Evolutionary conservation across 2,329 filamentous ascomycete species (phyloP), one percentile per base, ranked within the genome.

Genomic region (Zasmidium citrigriseum): DNA sequence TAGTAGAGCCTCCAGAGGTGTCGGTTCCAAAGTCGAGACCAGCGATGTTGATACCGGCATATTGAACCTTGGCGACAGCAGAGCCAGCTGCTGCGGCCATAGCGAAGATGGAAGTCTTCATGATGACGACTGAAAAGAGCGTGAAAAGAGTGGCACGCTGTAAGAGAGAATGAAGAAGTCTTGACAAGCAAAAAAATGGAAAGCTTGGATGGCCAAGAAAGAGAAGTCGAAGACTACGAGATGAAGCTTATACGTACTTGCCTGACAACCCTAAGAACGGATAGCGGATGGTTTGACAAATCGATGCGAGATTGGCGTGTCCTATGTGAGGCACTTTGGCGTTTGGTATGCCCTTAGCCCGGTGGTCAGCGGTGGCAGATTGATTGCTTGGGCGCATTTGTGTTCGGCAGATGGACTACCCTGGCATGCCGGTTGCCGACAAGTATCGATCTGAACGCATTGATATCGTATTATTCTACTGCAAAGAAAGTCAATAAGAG

Each of bases 1-100:
- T 54, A 20, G 68, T 69, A 67, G 77, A 78, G 24, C 65, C 74
- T 18, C 78, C 78, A 62, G 75, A 71, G 3, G 75, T 80, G 12
- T 62, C 24, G 4, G 53, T 55, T 16, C 71, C 71, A 48, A 73
- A 73, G 54, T 73, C 72, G 48, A 72, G 69, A 23, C 72, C 71
- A 11, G 66, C 64, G 51, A 72, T 71, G 63, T 72, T 72, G 46
- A 70, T 60, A 55, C 70, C 70, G 22, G 65, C 70, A 54, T 68
- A 69, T 22, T 56, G 55, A 29, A 72, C 69, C 14, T 64, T 65
- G 16, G 63, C 60, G 27, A 56, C 53, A 10, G 64, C 55, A 55
- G 60, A 55, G 29, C 61, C 56, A 47, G 63, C 58, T 55, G 64
- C 55, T 22, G 64, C 62, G 3, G 59, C 62, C 23, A 68, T 38